Conservation (phyloP, 2,329 filamentous ascomycete species). For the Trichoderma koningiopsis region DNA sequence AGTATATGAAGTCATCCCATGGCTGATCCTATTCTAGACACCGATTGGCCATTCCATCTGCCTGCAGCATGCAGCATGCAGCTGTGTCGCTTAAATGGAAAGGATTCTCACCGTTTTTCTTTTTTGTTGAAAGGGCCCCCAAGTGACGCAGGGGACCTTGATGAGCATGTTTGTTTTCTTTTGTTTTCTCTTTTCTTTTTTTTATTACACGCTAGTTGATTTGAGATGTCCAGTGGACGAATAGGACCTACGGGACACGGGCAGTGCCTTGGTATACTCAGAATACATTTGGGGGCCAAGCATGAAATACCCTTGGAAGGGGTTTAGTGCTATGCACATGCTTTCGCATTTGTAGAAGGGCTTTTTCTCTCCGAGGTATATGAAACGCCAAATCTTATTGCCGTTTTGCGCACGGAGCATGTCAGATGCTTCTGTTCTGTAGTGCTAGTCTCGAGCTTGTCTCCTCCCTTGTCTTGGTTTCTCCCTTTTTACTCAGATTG, state of each 20-base stretch:
- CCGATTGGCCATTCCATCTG: not conserved
- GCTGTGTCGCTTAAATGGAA: not conserved
- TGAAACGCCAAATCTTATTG: not conserved
- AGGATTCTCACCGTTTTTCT: not conserved
- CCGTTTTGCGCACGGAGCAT: not conserved
- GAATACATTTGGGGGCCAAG: not conserved
- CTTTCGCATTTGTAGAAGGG: not conserved
- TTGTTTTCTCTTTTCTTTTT: not conserved
- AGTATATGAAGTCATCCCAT: not conserved
- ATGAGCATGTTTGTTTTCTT: not conserved
- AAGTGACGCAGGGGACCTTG: not conserved
- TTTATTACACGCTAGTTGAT: not conserved
- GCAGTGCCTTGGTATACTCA: not conserved
- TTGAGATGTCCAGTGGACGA: not conserved
- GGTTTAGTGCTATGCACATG: not conserved
- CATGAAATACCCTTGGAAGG: not conserved
- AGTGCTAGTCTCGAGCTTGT: not conserved
- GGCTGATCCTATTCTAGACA: not conserved
- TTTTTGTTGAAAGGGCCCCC: not conserved
- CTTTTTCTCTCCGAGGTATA: not conserved
- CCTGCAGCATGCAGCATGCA: no score
- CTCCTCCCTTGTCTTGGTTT: not conserved
- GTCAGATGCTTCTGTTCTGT: not conserved
- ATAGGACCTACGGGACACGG: not conserved
- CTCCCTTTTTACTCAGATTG: not conserved